Evolutionary conservation across 108 stramenopile species (phyloP).

Genomic region (Phaeodactylum tricornutum): DNA sequence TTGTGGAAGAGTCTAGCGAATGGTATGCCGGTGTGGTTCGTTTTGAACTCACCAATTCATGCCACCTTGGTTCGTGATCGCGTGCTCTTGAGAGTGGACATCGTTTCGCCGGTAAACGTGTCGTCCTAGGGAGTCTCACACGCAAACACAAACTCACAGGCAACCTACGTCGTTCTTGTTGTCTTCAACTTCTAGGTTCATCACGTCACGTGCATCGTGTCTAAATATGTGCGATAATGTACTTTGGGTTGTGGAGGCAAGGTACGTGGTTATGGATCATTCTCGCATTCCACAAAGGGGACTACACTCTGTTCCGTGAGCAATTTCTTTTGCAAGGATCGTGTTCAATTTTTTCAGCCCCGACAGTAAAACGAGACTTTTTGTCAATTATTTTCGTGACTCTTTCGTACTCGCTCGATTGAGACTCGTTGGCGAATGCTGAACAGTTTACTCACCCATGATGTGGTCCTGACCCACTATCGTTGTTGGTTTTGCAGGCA

Average conservation of each 20-base stretch:
- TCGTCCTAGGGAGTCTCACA: constrained; percentile 3
- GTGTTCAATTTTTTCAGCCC: too few species aligned
- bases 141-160: too few species aligned
- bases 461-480: too few species aligned
- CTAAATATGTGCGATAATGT: not conserved
- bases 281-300: not conserved
- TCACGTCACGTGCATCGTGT: not conserved
- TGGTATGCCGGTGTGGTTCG: not conserved
- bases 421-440: too few species aligned
- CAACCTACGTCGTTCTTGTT: not conserved
- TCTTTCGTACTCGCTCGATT: too few species aligned
- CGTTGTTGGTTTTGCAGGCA: too few species aligned
- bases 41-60: not conserved
- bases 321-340: too few species aligned
- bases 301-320: constrained; percentile 4
- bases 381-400: too few species aligned
- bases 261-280: not conserved
- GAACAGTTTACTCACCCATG: too few species aligned
- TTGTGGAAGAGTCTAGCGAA: constrained; percentile 3
- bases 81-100: constrained; percentile 1
- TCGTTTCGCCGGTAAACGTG: not conserved
- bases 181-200: not conserved
- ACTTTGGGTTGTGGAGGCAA: not conserved
- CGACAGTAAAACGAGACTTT: too few species aligned
- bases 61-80: not conserved